Evolutionary conservation across 2,329 filamentous ascomycete genomes (phyloP).

Genomic region (Tolypocladium capitatum): DNA sequence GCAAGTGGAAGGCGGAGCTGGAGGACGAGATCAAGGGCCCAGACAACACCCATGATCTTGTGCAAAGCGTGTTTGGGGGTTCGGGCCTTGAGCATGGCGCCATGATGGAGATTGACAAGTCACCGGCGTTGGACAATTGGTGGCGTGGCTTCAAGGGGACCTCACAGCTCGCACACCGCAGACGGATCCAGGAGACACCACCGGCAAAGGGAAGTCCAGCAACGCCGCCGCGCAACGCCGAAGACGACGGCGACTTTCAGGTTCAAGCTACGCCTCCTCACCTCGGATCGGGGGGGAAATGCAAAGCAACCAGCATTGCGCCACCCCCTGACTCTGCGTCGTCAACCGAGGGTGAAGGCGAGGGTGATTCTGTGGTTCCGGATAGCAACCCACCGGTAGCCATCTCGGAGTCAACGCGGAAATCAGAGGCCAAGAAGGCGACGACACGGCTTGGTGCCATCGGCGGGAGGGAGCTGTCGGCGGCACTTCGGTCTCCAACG

Average conservation of each 20-base stretch:
- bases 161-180: slow-evolving; percentile 10
- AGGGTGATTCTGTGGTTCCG: slow-evolving; percentile 9
- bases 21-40: slow-evolving; percentile 11
- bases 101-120: slow-evolving; percentile 17
- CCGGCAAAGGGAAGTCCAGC: slow-evolving; percentile 3
- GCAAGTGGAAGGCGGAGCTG: slow-evolving; percentile 22
- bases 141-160: slow-evolving; percentile 30
- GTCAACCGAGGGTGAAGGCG: slow-evolving; percentile 21
- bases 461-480: slow-evolving; percentile 18
- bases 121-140: slow-evolving; percentile 31
- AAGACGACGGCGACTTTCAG: slow-evolving; percentile 38
- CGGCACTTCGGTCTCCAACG: slow-evolving; percentile 10
- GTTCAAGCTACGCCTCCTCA: slow-evolving; percentile 34
- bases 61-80: slow-evolving; percentile 27
- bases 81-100: slow-evolving; percentile 17
- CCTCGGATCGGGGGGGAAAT: slow-evolving; percentile 15
- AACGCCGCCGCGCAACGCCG: slow-evolving; percentile 8
- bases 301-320: slow-evolving; percentile 3
- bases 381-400: slow-evolving; percentile 8
- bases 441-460: slow-evolving; percentile 21
- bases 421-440: slow-evolving; percentile 7
- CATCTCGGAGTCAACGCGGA: slow-evolving; percentile 6
- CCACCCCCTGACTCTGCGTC: slow-evolving; percentile 14
- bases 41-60: slow-evolving; percentile 21
- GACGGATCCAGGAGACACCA: slow-evolving; percentile 5